Evolutionary conservation across 1,139 yeast genomes (phyloP), one percentile per base, ranked within the genome.

Genomic region (Meyerozyma carpophila): DNA sequence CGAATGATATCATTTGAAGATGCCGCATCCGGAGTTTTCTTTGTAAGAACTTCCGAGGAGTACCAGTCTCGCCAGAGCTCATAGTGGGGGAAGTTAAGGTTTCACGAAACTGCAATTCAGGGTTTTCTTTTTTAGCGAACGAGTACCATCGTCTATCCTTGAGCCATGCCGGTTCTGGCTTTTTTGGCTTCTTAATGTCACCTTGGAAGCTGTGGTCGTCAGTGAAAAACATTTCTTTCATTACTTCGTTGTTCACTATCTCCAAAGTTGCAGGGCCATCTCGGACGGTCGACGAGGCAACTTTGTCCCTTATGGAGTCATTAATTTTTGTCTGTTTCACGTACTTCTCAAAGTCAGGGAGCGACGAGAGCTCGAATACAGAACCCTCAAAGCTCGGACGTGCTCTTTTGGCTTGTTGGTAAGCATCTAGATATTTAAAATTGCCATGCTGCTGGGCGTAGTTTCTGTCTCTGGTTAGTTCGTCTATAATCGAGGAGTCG

Each of bases 1-100:
- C 93, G 37, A 89, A 70, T 0, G 95, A 87, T 41, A 88, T 82
- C 82, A 86, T 83, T 57, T 85, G 90, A 20, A 87, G 65, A 59
- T 88, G 95, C 27, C 94, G 67, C 9, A 84, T 79, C 47, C 77
- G 77, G 29, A 87, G 66, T 48, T 78, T 79, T 45, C 95, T 68
- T 50, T 82, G 73, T 36, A 69, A 55, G 36, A 50, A 55, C n/a
- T 48, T 43, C 8, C 37, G 36, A 37, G n/a, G 43, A 29, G 9
- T 18, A 10, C 31, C 42, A 8, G 28, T 20, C 20, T 40, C 43
- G 21, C 29, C 40, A 5, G 43, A 27, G 28, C 44, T 37, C 41
- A 41, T 4, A 44, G 50, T 27, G 46, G 49, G 20, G 41, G 43
- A 40, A 45, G 54, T 28, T 41, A 36, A n/a, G 21, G 48, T 41